A percentile compares a stretch with the other conserved stretches of the same genome.
These are phyloP conservation scores for Meripilus lineatus DNA, from an alignment of 1,284 basidiomycete species.

Conservation along the genomic window DNA sequence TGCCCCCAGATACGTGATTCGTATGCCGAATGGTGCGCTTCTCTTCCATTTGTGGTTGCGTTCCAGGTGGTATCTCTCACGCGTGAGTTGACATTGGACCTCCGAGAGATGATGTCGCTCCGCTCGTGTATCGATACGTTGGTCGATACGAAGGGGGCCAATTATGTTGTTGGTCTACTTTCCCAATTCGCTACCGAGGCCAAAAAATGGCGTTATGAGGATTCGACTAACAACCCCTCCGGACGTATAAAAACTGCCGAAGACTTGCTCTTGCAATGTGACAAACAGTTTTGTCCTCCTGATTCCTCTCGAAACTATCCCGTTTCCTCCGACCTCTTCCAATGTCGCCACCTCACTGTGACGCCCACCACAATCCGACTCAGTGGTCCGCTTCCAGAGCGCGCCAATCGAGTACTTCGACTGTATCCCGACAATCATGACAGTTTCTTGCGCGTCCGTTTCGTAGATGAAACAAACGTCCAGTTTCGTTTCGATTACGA, in stretches of 20 bases:
- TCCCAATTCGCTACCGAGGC: too few species aligned
- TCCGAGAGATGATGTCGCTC: conserved; percentile 41
- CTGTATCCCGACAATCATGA: conserved; percentile 43
- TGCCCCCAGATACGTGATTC: conserved; percentile 27
- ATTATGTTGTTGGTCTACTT: too few species aligned
- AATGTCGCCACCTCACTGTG: conserved; percentile 49
- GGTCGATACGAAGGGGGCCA: too few species aligned
- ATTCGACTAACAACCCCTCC: too few species aligned
- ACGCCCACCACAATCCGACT: conserved; percentile 56
- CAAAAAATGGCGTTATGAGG: too few species aligned
- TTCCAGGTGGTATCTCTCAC: conserved; percentile 53
- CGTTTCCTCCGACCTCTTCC: conserved; percentile 29
- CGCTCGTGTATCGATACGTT: conserved; percentile 31
- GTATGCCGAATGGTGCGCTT: conserved; percentile 34
- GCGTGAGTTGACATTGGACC: conserved; percentile 36
- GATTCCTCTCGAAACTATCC: too few species aligned
- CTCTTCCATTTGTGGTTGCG: conserved; percentile 44
- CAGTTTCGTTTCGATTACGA: conserved; percentile 48
- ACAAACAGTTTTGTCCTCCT: too few species aligned
- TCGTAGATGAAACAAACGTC: conserved; percentile 51
- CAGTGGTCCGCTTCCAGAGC: conserved; percentile 59
- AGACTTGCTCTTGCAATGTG: too few species aligned
- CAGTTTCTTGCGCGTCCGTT: conserved; percentile 60
- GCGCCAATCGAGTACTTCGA: conserved; percentile 61
- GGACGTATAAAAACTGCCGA: too few species aligned